Evolutionary conservation across 1,284 basidiomycete species (phyloP).

Genomic region (Malassezia cuniculi): DNA sequence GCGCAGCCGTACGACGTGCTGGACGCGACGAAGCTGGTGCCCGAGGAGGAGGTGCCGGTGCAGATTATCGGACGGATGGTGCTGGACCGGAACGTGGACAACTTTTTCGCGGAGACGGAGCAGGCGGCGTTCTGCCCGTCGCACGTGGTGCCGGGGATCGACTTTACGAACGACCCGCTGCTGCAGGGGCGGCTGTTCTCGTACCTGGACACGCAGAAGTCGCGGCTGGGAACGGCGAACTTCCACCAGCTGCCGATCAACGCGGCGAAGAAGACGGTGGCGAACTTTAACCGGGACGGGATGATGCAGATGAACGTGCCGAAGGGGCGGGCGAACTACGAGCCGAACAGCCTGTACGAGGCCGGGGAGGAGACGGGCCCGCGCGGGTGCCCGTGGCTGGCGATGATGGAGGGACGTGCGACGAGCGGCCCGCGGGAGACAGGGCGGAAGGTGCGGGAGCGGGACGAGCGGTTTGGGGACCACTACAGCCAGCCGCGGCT

Average conservation of each 20-base stretch:
- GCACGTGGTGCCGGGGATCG: conserved; percentile 27
- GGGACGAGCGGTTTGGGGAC: conserved; percentile 10
- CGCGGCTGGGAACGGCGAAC: conserved; percentile 50
- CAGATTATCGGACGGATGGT: conserved; percentile 28
- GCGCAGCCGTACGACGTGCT: conserved; percentile 56
- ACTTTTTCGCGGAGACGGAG: conserved; percentile 38
- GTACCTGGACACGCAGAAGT: conserved; percentile 74
- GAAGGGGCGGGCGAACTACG: conserved; percentile 13
- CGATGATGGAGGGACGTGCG: conserved; percentile 6
- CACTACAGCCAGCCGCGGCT: conserved; percentile 10
- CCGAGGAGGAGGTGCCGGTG: conserved; percentile 23
- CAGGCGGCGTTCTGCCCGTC: conserved; percentile 29
- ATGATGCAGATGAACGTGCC: conserved; percentile 17
- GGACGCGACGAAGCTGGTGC: conserved; percentile 30
- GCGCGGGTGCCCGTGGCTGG: conserved; percentile 7
- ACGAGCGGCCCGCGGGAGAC: conserved; percentile 9
- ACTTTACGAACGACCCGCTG: conserved; percentile 32
- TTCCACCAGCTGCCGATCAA: conserved; percentile 71
- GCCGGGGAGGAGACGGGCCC: conserved; percentile 4
- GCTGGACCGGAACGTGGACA: conserved; percentile 28
- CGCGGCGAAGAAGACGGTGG: conserved; percentile 54
- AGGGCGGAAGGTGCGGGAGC: conserved; percentile 6
- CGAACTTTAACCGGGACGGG: conserved; percentile 63
- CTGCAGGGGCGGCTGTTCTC: conserved; percentile 36
- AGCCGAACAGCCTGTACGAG: conserved; percentile 11